phyloP scores from a whole-genome alignment of 495 filamentous ascomycete species.

The Tuber aestivum region DNA sequence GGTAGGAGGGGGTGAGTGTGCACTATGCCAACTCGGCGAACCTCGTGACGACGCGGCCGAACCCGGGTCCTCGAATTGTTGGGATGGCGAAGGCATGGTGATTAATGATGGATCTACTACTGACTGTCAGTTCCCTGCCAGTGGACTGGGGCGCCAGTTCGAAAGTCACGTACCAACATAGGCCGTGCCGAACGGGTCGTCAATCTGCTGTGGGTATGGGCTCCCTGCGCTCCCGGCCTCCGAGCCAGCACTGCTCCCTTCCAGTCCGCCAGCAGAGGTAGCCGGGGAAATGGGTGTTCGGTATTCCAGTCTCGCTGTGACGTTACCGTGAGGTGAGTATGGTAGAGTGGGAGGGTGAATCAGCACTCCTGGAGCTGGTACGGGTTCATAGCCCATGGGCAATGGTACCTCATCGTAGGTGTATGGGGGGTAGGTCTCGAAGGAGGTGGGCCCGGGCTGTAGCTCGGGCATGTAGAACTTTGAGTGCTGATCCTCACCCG shows the following conservation, averaged over 20 bases:
- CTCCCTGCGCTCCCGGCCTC: slow-evolving; percentile 38
- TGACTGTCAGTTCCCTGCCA: slow-evolving; percentile 11
- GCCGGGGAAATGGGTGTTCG: slow-evolving; percentile 36
- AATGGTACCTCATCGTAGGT: not conserved
- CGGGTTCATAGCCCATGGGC: not conserved
- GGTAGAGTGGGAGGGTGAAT: slow-evolving; percentile 36
- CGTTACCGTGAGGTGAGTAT: slow-evolving; percentile 12
- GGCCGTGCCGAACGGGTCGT: slow-evolving; percentile 20
- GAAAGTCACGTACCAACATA: slow-evolving; percentile 32
- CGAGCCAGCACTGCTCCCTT: slow-evolving; percentile 35
- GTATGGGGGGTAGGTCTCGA: slow-evolving; percentile 22
- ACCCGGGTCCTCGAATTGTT: slow-evolving; percentile 25
- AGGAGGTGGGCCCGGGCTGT: slow-evolving; percentile 21
- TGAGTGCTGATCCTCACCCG: slow-evolving; percentile 25
- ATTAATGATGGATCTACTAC: slow-evolving; percentile 38
- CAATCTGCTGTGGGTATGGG: slow-evolving; percentile 26
- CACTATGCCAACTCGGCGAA: slow-evolving; percentile 35
- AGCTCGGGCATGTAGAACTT: slow-evolving; percentile 38
- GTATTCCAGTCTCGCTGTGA: slow-evolving; percentile 19
- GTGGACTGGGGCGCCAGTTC: not conserved
- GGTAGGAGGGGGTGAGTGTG: slow-evolving; percentile 33
- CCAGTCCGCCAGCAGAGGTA: slow-evolving; percentile 39
- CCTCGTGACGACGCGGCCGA: slow-evolving; percentile 33
- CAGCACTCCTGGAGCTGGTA: slow-evolving; percentile 36
- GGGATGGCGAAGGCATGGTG: slow-evolving; percentile 33